Conservation (phyloP, 129 eudicot species). For the Arctium lappa region DNA sequence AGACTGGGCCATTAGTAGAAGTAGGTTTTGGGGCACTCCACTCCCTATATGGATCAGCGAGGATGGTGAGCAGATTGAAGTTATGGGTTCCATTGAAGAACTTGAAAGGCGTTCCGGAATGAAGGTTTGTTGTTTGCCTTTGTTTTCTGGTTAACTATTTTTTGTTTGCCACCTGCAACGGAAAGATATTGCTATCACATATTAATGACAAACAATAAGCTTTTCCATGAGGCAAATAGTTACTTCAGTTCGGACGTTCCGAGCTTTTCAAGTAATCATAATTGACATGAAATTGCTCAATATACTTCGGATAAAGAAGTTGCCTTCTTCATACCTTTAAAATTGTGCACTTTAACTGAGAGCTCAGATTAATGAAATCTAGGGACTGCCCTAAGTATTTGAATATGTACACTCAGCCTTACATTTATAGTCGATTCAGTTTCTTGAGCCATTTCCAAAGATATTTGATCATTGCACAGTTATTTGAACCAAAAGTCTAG, state of each 20-base stretch:
- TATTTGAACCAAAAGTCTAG: not conserved
- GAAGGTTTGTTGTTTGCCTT: conserved; percentile 28
- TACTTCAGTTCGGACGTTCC: not conserved
- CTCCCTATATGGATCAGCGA: conserved; percentile 78
- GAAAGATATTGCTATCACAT: not conserved
- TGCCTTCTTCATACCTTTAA: too few relatives aligned
- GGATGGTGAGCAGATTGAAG: conserved; percentile 61
- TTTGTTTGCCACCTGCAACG: not conserved
- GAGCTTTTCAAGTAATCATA: not conserved
- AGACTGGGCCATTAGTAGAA: conserved; percentile 73
- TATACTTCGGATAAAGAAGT: not conserved
- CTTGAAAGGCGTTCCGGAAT: conserved; percentile 61
- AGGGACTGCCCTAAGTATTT: not conserved
- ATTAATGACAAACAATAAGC: not conserved
- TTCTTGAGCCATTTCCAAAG: not conserved
- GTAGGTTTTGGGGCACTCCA: conserved; percentile 83
- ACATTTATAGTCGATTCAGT: not conserved
- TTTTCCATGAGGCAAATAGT: not conserved
- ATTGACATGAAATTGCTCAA: not conserved
- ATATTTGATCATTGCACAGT: not conserved
- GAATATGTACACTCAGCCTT: not conserved
- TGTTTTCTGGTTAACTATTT: not conserved
- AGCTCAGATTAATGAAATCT: not conserved
- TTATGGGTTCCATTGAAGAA: conserved; percentile 62
- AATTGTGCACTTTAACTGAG: not conserved